phyloP scores from a whole-genome alignment of 108 stramenopile genomes.

The Nitzschia inconspicua region DNA sequence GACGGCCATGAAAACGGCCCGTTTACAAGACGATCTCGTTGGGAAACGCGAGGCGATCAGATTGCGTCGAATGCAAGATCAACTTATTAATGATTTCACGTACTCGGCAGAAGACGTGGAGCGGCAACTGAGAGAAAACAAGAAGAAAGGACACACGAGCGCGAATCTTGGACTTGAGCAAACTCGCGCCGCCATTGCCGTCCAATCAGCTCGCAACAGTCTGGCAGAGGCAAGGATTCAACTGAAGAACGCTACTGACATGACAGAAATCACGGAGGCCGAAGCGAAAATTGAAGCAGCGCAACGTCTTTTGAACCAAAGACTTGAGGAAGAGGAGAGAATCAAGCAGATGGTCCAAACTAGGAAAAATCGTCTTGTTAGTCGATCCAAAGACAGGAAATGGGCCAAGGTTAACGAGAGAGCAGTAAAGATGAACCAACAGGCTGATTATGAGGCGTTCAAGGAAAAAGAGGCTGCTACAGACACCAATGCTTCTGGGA shows the following conservation, averaged over 20 bases:
- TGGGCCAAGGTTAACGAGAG: conserved; percentile 88
- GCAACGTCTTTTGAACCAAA: conserved; percentile 42
- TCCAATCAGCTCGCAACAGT: conserved; percentile 62
- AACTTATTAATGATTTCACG: conserved; percentile 76
- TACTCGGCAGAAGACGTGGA: conserved; percentile 85
- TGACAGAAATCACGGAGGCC: conserved; percentile 22
- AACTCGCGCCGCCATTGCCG: conserved; percentile 70
- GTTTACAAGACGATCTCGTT: conserved; percentile 37
- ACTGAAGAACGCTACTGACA: conserved; percentile 36
- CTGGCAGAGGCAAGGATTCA: conserved; percentile 53
- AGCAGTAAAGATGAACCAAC: conserved; percentile 62
- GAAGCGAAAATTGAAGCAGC: conserved; percentile 46
- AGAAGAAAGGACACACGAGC: conserved; percentile 58
- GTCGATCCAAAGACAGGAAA: conserved; percentile 56
- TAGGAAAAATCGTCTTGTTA: conserved; percentile 48
- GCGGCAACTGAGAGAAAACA: conserved; percentile 53
- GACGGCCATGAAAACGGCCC: conserved; percentile 57
- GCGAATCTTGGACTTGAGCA: conserved; percentile 75
- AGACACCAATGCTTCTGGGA: conserved; percentile 33
- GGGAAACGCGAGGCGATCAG: conserved; percentile 67
- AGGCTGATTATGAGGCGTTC: conserved; percentile 66
- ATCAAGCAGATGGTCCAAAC: conserved; percentile 53
- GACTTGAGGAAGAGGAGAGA: conserved; percentile 40
- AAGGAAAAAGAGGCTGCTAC: conserved; percentile 41
- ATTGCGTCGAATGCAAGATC: conserved; percentile 66